Conservation (phyloP, 2,329 filamentous ascomycete genomes). For the Trichophyton schoenleinii region DNA sequence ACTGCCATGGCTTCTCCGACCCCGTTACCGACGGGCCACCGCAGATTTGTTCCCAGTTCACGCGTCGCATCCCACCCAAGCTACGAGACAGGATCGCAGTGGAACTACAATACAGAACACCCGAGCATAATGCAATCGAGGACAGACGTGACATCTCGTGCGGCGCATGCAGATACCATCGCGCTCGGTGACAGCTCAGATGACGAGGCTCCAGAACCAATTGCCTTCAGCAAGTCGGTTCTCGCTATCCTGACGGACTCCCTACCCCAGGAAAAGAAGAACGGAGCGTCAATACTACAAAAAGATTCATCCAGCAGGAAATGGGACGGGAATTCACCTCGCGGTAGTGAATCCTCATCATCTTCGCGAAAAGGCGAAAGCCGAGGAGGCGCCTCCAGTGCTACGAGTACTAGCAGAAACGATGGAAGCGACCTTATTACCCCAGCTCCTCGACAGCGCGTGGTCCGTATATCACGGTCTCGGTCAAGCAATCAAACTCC, state of each 20-base stretch:
- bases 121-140: neutral
- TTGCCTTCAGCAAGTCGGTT: slow-evolving; percentile 87
- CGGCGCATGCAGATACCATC: neutral
- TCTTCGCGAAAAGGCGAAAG: neutral
- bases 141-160: neutral
- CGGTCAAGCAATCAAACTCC: slow-evolving; percentile 29
- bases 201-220: slow-evolving; percentile 80
- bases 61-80: neutral
- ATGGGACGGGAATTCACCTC: slow-evolving; percentile 28
- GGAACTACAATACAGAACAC: neutral
- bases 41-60: neutral
- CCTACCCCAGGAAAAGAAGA: slow-evolving; percentile 27
- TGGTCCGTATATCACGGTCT: slow-evolving; percentile 22
- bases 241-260: slow-evolving; percentile 61
- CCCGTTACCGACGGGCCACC: neutral
- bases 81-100: neutral
- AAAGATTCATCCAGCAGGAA: slow-evolving; percentile 17
- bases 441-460: slow-evolving; percentile 34
- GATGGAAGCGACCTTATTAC: slow-evolving; percentile 23
- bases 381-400: slow-evolving; percentile 11
- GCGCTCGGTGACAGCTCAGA: slow-evolving; percentile 62
- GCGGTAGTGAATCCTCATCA: slow-evolving; percentile 22
- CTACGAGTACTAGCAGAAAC: slow-evolving; percentile 22
- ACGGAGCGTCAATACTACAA: slow-evolving; percentile 25
- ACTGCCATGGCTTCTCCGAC: neutral